A percentile compares a stretch with the other conserved stretches of the same genome.
Evolutionary conservation across 2,329 filamentous ascomycete genomes (phyloP).

Genomic region (Paracamarosporium sp.): DNA sequence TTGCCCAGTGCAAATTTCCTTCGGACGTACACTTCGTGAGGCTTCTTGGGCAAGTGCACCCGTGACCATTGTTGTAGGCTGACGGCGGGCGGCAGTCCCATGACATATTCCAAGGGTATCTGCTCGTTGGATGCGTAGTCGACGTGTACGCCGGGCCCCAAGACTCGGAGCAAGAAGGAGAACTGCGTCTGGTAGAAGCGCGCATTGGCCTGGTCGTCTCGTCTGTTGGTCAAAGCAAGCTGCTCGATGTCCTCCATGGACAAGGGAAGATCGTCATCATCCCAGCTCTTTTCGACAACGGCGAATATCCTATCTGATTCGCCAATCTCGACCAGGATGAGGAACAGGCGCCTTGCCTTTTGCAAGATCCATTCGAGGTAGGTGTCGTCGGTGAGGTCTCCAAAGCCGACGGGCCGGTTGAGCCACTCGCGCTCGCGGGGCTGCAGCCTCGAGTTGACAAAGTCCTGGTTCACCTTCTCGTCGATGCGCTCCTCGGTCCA

Average conservation of each 20-base stretch:
- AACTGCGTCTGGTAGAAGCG: constrained; percentile 76
- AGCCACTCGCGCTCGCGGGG: constrained; percentile 69
- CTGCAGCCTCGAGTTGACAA: constrained; percentile 69
- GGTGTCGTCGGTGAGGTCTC: constrained; percentile 73
- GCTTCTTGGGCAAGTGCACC: constrained; percentile 69
- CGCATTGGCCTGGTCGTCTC: constrained; percentile 69
- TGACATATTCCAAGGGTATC: constrained; percentile 71
- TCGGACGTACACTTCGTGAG: constrained; percentile 64
- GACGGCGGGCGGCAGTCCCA: constrained; percentile 61
- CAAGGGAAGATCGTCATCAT: constrained; percentile 76
- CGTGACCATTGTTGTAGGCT: constrained; percentile 60
- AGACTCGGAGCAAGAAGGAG: constrained; percentile 69
- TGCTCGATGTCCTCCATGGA: constrained; percentile 69
- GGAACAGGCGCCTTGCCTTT: constrained; percentile 72
- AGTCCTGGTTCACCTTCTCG: constrained; percentile 71
- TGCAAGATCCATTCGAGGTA: constrained; percentile 80
- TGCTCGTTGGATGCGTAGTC: constrained; percentile 72
- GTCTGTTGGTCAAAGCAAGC: constrained; percentile 65
- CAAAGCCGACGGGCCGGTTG: constrained; percentile 69
- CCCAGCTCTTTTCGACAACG: constrained; percentile 77
- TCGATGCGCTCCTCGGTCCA: constrained; percentile 76
- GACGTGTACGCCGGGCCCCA: constrained; percentile 67
- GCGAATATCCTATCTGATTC: constrained; percentile 77
- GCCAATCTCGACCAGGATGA: constrained; percentile 73
- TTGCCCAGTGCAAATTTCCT: constrained; percentile 62